Percentiles rank a stretch among this genome's conserved stretches.
These are phyloP conservation scores for Salix dunnii DNA, from an alignment of 345 rosid genomes.

Conservation along the genomic window DNA sequence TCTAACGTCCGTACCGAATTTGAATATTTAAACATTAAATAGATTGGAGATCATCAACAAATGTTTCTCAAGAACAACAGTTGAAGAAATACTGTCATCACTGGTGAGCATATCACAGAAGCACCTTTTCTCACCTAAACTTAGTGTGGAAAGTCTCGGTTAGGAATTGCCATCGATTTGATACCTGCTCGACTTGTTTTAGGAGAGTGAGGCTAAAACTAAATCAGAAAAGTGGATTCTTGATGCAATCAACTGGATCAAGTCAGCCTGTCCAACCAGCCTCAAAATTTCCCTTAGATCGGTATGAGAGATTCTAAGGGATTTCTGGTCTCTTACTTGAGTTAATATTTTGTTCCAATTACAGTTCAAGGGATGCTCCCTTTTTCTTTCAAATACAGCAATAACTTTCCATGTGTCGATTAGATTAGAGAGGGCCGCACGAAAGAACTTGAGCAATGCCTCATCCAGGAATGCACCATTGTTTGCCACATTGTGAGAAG, in stretches of 20 bases:
- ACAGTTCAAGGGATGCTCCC: too few species aligned
- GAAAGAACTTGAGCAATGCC: slow-evolving; percentile 18
- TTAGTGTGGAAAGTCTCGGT: background rate
- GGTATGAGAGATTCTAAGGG: background rate
- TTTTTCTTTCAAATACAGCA: too few species aligned
- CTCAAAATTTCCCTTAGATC: slow-evolving; percentile 29
- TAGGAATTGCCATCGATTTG: background rate
- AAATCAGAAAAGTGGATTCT: slow-evolving; percentile 21
- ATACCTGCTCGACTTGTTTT: background rate
- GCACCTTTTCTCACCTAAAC: background rate
- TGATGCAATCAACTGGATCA: slow-evolving; percentile 19
- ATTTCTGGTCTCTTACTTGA: background rate
- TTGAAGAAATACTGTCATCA: slow-evolving; percentile 25
- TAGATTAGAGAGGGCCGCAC: slow-evolving; percentile 29
- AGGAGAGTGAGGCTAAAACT: slow-evolving; percentile 10
- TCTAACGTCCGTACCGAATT: background rate
- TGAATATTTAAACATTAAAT: background rate
- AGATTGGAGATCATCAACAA: slow-evolving; percentile 20
- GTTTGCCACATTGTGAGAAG: slow-evolving; percentile 16
- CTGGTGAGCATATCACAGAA: slow-evolving; percentile 14
- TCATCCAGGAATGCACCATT: slow-evolving; percentile 12
- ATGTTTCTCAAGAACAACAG: slow-evolving; percentile 25
- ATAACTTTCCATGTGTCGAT: background rate
- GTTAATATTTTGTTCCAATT: background rate
- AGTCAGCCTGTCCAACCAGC: slow-evolving; percentile 24